phyloP scores from a whole-genome alignment of 1,139 yeast species.

The Debaryomycetaceae sp. region DNA sequence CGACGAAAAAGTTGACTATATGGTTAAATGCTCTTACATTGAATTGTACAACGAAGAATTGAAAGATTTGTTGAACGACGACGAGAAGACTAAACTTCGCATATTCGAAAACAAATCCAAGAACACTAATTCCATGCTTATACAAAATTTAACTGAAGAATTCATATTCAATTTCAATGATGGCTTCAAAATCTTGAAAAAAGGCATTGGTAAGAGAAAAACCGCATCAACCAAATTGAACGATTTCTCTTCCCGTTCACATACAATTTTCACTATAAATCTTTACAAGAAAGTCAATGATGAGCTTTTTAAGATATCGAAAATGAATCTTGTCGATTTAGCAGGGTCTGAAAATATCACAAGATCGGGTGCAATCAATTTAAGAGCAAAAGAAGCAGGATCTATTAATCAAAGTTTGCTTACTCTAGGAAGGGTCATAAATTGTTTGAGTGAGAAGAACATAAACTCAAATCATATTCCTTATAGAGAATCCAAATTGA shows the following conservation, averaged over 20 bases:
- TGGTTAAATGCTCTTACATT: slow-evolving; percentile 67
- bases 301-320: slow-evolving; percentile 49
- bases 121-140: slow-evolving; percentile 20
- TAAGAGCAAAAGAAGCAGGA: slow-evolving; percentile 85
- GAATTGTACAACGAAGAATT: slow-evolving; percentile 75
- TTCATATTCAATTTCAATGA: slow-evolving; percentile 50
- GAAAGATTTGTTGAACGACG: slow-evolving; percentile 54
- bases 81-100: slow-evolving; percentile 39
- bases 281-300: slow-evolving; percentile 46
- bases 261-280: slow-evolving; percentile 65
- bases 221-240: slow-evolving; percentile 71
- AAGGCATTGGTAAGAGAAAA: slow-evolving; percentile 56
- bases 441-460: slow-evolving; percentile 45
- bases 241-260: slow-evolving; percentile 68
- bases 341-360: slow-evolving; percentile 87
- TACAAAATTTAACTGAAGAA: slow-evolving; percentile 57
- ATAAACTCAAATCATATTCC: slow-evolving; percentile 56
- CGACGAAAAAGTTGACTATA: slow-evolving; percentile 37
- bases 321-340: slow-evolving; percentile 77
- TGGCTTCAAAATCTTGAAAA: slow-evolving; percentile 51
- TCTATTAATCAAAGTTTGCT: slow-evolving; percentile 79
- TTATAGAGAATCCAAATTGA: slow-evolving; percentile 79
- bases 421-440: slow-evolving; percentile 82
- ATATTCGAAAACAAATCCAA: slow-evolving; percentile 46
- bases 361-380: slow-evolving; percentile 75